Evolutionary conservation across 352 stramenopile species (phyloP).

Genomic region (Phytophthora parvispora): DNA sequence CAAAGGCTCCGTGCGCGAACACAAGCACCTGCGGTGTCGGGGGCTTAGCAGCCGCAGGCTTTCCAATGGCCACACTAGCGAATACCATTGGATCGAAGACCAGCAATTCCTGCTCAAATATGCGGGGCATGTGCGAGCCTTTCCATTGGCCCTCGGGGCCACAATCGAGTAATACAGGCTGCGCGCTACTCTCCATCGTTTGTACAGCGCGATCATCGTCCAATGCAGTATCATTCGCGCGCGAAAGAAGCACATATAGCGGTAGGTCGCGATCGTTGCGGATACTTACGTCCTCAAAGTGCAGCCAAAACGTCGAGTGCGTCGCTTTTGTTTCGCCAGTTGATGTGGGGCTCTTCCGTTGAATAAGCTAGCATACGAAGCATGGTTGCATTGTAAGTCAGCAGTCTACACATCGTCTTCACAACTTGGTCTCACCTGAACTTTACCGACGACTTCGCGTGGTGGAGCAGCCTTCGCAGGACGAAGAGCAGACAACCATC

Average conservation of each 20-base stretch:
- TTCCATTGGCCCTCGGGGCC: slow-evolving; percentile 75
- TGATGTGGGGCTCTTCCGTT: background rate
- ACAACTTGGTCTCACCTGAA: slow-evolving; percentile 19
- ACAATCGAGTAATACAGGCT: slow-evolving; percentile 64
- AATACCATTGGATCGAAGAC: slow-evolving; percentile 70
- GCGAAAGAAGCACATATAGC: slow-evolving; percentile 70
- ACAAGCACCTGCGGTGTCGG: slow-evolving; percentile 56
- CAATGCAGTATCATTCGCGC: slow-evolving; percentile 18
- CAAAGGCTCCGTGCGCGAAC: slow-evolving; percentile 66
- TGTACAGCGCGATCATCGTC: slow-evolving; percentile 44
- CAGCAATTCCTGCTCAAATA: slow-evolving; percentile 67
- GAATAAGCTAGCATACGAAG: slow-evolving; percentile 12
- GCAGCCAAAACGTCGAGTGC: slow-evolving; percentile 53
- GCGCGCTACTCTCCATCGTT: slow-evolving; percentile 48
- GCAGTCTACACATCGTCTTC: background rate
- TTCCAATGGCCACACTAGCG: slow-evolving; percentile 62
- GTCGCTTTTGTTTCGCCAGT: background rate
- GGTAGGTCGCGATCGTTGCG: slow-evolving; percentile 69
- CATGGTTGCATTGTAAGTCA: background rate
- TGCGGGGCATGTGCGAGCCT: slow-evolving; percentile 49
- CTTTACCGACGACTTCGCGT: slow-evolving; percentile 19
- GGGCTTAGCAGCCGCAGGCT: slow-evolving; percentile 66
- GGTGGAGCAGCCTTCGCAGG: slow-evolving; percentile 6
- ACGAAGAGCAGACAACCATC: slow-evolving; percentile 27
- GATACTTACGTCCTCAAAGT: slow-evolving; percentile 62